Conservation (phyloP, 495 filamentous ascomycete genomes). For the Neurospora pannonica region DNA sequence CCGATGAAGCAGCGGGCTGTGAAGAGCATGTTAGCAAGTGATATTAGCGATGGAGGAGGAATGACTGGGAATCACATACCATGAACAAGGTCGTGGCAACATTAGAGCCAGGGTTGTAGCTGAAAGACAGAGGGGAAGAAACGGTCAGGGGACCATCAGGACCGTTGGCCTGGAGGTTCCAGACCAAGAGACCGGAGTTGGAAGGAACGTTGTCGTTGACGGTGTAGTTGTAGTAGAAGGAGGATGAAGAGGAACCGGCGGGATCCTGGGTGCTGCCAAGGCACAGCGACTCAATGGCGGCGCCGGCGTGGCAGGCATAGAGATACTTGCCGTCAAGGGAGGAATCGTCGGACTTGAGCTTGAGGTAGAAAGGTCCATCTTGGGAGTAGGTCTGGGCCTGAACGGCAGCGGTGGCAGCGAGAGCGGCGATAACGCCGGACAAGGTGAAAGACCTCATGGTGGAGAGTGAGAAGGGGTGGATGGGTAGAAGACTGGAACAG, state of each 20-base stretch:
- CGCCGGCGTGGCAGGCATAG: conserved; percentile 45
- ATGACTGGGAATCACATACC: conserved; percentile 25
- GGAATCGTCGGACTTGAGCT: conserved; percentile 22
- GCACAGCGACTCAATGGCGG: conserved; percentile 46
- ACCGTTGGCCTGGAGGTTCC: conserved; percentile 23
- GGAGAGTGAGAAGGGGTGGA: conserved; percentile 5
- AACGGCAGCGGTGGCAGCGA: conserved; percentile 17
- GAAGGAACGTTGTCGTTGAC: conserved; percentile 17
- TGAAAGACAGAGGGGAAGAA: conserved; percentile 31
- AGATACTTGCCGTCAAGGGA: conserved; percentile 30
- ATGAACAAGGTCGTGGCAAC: conserved; percentile 33
- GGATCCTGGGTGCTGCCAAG: conserved; percentile 15
- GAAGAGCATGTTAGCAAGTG: conserved; percentile 37
- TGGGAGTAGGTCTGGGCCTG: conserved; percentile 27
- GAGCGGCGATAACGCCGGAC: conserved; percentile 3
- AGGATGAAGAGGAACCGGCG: neutral
- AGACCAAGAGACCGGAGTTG: conserved; percentile 30
- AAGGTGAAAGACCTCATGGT: conserved; percentile 12
- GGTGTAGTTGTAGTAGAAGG: conserved; percentile 34
- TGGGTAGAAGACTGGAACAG: conserved; percentile 1
- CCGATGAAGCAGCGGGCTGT: neutral
- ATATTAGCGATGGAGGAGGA: conserved; percentile 30
- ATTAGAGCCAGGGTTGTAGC: conserved; percentile 36
- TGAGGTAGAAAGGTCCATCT: conserved; percentile 33
- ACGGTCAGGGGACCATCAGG: conserved; percentile 19